Evolutionary conservation across 148 eudicot genomes (phyloP).

Genomic region (Rhododendron molle): DNA sequence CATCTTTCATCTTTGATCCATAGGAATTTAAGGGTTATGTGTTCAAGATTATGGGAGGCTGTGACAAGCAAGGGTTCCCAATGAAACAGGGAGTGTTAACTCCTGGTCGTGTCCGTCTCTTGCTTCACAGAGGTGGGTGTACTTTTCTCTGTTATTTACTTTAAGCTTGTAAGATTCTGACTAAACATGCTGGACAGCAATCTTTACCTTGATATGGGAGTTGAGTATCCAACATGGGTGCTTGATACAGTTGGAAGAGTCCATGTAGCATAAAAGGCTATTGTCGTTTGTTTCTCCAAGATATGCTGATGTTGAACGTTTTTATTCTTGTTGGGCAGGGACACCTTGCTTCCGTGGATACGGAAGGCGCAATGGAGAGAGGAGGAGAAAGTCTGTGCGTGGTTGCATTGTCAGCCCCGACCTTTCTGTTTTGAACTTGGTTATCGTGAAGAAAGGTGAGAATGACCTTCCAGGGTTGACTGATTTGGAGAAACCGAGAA

Average conservation of each 20-base stretch:
- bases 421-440: constrained; percentile 12
- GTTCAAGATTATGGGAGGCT: constrained; percentile 27
- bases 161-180: background rate
- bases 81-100: constrained; percentile 29
- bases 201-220: background rate
- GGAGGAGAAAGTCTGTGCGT: constrained; percentile 12
- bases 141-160: background rate
- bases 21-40: constrained; percentile 26
- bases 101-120: constrained; percentile 22
- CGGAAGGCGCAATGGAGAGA: constrained; percentile 11
- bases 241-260: background rate
- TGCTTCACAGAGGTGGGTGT: constrained; percentile 14
- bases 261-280: background rate
- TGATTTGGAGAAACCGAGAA: constrained; percentile 5
- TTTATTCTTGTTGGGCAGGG: background rate
- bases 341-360: constrained; percentile 10
- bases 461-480: constrained; percentile 11
- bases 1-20: background rate
- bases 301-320: background rate
- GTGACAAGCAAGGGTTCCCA: constrained; percentile 29
- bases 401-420: constrained; percentile 12
- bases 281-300: background rate
- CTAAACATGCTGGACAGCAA: background rate
- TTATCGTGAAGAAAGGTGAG: constrained; percentile 13
- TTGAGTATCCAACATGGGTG: background rate